Base-by-base conservation (phyloP, 2,329 filamentous ascomycete genomes). In the Penicillium sumatraense region DNA sequence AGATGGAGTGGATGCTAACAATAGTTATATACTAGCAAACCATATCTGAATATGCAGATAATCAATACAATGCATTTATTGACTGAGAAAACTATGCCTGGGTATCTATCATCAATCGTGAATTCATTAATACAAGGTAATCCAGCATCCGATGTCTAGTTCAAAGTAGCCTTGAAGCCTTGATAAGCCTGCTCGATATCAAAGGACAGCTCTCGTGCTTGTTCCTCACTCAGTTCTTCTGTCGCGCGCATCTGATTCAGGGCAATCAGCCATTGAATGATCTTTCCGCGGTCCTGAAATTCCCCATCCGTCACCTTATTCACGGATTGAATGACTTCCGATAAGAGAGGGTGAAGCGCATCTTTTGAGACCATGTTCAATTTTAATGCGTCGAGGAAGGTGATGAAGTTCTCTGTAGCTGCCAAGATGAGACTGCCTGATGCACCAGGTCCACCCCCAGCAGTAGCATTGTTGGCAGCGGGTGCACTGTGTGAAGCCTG, bases 331-430 rank as follows among this genome's bases (percentile, higher is more conserved):
- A 99, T 99, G 16, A 97, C 91, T 66, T 98, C 95, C 1, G 93
- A 93, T 2, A 99, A 83, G 18, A 99, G 80, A 3, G 95, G 95
- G 70, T 99, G 96, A n/a, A 99, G 80, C 60, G 95, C 92, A 73
- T 98, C 93, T 71, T 99, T 99, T 45, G 93, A 93, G 10, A 96
- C 82, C 68, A 98, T 86, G 41, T 93, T 93, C 51, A 99, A 86
- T 71, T 93, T 93, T 66, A 99, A 83, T 14, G 95, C 96, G 71
- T 99, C 95, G 49, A 99, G 84, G 70, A 99, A 93, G 0, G 95
- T 99, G 74, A 99, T 99, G 74, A 99, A 99, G 73, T 97, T 96
- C 74, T 99, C 93, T 1, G 93, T 98, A 1, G 95, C 95, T 61
- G 93, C 88, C 38, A 96, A 80, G 55, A 98, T 96, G 31, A 97